Conservation (phyloP, 352 stramenopile genomes). For the Phytophthora hybrid region DNA sequence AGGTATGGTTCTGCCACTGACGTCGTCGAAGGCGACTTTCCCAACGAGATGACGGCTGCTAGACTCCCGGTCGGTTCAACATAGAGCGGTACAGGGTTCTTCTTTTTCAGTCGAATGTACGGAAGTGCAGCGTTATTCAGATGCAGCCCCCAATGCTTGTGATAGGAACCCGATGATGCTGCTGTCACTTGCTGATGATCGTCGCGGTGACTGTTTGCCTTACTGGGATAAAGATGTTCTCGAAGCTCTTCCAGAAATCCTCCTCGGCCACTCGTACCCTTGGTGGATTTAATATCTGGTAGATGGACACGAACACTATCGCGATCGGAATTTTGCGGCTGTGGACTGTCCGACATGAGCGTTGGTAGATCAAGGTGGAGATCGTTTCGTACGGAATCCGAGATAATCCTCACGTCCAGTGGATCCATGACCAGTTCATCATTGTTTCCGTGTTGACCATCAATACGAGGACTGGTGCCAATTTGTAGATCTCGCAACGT, state of each 20-base stretch:
- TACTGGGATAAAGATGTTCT: conserved; percentile 34
- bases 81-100: conserved; percentile 38
- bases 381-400: conserved; percentile 3
- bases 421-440: conserved; percentile 16
- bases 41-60: conserved; percentile 13
- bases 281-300: conserved; percentile 28
- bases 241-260: conserved; percentile 40
- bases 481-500: conserved; percentile 37
- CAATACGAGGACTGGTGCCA: background rate
- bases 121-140: conserved; percentile 67
- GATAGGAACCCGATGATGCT: conserved; percentile 24
- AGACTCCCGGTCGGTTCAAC: conserved; percentile 32
- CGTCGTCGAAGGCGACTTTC: conserved; percentile 15
- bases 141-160: conserved; percentile 65
- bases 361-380: conserved; percentile 21
- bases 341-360: conserved; percentile 1
- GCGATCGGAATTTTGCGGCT: conserved; percentile 21
- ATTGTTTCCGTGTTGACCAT: conserved; percentile 38
- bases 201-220: conserved; percentile 26
- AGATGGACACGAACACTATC: conserved; percentile 20
- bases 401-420: conserved; percentile 10
- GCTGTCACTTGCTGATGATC: conserved; percentile 21
- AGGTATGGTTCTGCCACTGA: conserved; percentile 65
- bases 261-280: conserved; percentile 14
- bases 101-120: conserved; percentile 81